Percentiles rank a stretch among this genome's conserved stretches.
phyloP scores from a whole-genome alignment of 768 basidiomycete species.

The Leccinum aurantiacum region DNA sequence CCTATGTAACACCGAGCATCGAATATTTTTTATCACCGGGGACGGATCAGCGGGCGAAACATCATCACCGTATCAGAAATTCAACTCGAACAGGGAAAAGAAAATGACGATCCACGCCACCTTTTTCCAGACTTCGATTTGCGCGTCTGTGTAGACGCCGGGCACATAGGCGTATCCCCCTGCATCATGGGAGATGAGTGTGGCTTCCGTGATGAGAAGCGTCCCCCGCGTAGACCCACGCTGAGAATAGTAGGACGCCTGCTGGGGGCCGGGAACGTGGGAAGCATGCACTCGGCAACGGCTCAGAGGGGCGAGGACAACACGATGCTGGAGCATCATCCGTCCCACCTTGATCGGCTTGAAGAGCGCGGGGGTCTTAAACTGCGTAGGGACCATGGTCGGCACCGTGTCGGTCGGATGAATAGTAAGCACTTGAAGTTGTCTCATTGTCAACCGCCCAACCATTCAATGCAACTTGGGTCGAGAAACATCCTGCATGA shows the following conservation, averaged over 20 bases:
- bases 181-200: background rate
- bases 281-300: background rate
- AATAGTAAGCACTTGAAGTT: background rate
- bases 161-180: background rate
- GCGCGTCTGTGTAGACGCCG: background rate
- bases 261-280: background rate
- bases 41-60: background rate
- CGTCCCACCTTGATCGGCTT: background rate
- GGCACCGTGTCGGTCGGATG: background rate
- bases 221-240: background rate
- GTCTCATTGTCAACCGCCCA: too few relatives aligned
- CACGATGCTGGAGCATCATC: background rate
- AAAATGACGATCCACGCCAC: background rate
- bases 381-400: background rate
- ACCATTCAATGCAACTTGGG: too few relatives aligned
- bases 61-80: background rate
- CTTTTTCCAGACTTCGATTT: background rate
- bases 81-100: background rate
- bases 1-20: background rate
- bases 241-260: background rate
- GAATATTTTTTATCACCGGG: background rate
- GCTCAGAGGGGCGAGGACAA: background rate
- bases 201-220: background rate
- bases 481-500: too few relatives aligned
- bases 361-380: background rate